Base-by-base conservation (phyloP, 805 yeast genomes). In the Sugiyamaella floridensis region DNA sequence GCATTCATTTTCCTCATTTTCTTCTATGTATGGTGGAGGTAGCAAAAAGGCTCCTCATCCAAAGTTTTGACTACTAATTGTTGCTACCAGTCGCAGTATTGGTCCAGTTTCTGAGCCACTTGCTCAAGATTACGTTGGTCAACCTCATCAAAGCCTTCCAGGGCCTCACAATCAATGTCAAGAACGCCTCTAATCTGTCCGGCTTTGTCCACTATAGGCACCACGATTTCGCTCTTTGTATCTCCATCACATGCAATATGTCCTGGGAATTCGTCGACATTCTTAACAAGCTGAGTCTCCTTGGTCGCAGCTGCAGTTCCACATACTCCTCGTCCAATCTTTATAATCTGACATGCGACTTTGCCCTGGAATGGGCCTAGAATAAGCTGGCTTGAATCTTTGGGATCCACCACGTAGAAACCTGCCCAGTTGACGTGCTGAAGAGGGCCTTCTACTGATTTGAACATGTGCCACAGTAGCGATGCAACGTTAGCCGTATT, bases 241-340 rank as follows among this genome's bases (percentile, higher is more conserved):
- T 83, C 96, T 0, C 96, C 96, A 70, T 93, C 99, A 70, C 99
- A 92, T 0, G 98, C 98, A 58, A 92, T 93, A 65, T 92, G 98
- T 1, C 95, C 95, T 0, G 96, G 95, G 61, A 81, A 89, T 59
- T 77, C 66, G 18, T 84, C 75, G 1, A 92, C 98, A 65, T 92
- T 80, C 0, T 76, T 74, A 10, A 92, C 97, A 6, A 89, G 63
- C 64, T 89, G 96, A 0, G 96, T 85, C 44, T 66, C 50, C 51
- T 68, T 67, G 0, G 72, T 57, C 0, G 63, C 55, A 0, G 95
- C 96, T 1, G 96, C 95, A 0, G 79, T 71, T 4, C 99, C 98
- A 71, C 98, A 93, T 0, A 92, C 98, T 12, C 99, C 99, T 54
- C 71, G 76, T 4, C 96, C 97, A 49, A 85, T 71, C 52, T 71